These are phyloP conservation scores for Rosa persica DNA, from an alignment of 306 rosid genomes.

Conservation along the genomic window DNA sequence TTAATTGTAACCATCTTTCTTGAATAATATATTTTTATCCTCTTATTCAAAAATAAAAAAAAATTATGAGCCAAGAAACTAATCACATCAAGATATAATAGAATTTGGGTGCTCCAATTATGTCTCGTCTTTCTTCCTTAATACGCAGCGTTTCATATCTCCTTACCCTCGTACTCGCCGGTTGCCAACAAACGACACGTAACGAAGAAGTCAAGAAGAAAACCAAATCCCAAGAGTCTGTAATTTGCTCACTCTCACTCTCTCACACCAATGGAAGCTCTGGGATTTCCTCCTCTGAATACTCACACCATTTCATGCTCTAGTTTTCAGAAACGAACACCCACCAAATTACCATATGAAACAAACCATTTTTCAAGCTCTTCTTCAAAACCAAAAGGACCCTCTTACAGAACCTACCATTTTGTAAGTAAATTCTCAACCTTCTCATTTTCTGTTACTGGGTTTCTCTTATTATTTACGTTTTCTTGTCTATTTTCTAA, in stretches of 20 bases:
- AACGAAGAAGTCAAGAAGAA: neutral
- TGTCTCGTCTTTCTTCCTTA: too few relatives aligned
- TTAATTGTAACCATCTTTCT: too few relatives aligned
- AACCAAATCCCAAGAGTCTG: conserved; percentile 9
- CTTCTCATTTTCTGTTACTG: neutral
- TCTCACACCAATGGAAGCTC: conserved; percentile 53
- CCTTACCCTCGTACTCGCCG: neutral
- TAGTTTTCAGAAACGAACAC: conserved; percentile 21
- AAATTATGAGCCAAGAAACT: too few relatives aligned
- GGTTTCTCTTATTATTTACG: neutral
- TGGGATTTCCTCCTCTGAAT: conserved; percentile 59
- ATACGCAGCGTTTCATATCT: neutral
- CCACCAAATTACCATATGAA: conserved; percentile 18
- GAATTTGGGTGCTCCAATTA: too few relatives aligned
- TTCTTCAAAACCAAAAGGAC: conserved; percentile 36
- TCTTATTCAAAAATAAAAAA: too few relatives aligned
- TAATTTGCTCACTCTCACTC: neutral
- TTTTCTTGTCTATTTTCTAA: conserved; percentile 7
- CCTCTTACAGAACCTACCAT: conserved; percentile 23
- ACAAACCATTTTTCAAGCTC: conserved; percentile 33
- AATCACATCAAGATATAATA: too few relatives aligned
- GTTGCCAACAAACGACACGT: conserved; percentile 13
- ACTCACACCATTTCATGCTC: conserved; percentile 33
- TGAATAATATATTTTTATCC: too few relatives aligned
- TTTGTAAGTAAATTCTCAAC: conserved; percentile 36